A percentile compares a stretch with the other conserved stretches of the same genome.
These are phyloP conservation scores for Coccinonectria pachysandricola DNA, from an alignment of 2,329 filamentous ascomycete species.

Conservation along the genomic window DNA sequence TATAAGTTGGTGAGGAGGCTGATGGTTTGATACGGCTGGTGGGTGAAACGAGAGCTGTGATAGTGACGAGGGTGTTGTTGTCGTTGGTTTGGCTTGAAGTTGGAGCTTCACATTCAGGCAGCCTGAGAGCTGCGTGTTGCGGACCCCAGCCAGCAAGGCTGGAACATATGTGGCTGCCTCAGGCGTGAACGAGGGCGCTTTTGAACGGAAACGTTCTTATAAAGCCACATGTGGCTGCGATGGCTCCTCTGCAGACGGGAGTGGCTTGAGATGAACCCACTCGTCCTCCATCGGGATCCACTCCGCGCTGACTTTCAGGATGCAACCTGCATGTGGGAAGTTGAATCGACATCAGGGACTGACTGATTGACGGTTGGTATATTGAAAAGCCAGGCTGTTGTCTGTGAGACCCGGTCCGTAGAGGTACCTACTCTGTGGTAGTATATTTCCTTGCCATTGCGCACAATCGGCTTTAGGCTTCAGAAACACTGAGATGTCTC, in stretches of 20 bases:
- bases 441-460: too few relatives aligned
- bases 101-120: slow-evolving; percentile 31
- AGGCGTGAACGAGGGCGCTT: slow-evolving; percentile 14
- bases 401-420: too few relatives aligned
- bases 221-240: slow-evolving; percentile 11
- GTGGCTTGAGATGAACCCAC: slow-evolving; percentile 13
- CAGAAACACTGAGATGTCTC: too few relatives aligned
- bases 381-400: slow-evolving; percentile 1
- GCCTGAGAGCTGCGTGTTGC: slow-evolving; percentile 33
- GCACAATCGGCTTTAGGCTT: too few relatives aligned
- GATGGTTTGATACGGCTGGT: slow-evolving; percentile 5
- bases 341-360: too few relatives aligned
- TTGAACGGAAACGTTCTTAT: too few relatives aligned
- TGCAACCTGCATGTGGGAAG: slow-evolving; percentile 3
- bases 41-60: slow-evolving; percentile 9
- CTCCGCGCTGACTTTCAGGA: slow-evolving; percentile 6
- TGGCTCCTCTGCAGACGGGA: slow-evolving; percentile 9
- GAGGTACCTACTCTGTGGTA: too few relatives aligned
- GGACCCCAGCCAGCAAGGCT: slow-evolving; percentile 17
- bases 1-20: slow-evolving; percentile 3
- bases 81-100: slow-evolving; percentile 22
- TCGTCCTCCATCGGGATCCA: slow-evolving; percentile 5
- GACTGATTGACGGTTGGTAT: neutral
- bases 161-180: slow-evolving; percentile 19
- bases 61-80: slow-evolving; percentile 11